Conservation (phyloP, 177 flowering plant genomes). For the Vitis hybrid region DNA sequence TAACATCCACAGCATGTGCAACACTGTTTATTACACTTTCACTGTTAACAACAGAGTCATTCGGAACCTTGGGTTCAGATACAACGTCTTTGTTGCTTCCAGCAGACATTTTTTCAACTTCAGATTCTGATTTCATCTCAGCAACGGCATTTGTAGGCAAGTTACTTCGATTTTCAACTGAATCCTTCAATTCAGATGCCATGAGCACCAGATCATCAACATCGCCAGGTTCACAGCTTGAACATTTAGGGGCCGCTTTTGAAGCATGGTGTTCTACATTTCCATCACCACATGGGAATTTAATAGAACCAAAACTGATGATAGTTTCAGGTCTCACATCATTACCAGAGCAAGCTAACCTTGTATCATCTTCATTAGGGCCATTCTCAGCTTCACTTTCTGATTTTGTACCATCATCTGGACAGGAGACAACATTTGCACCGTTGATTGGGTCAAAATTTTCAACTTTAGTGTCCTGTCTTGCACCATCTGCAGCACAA, state of each 20-base stretch:
- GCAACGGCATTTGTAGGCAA: slow-evolving; percentile 8
- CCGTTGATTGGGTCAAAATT: slow-evolving; percentile 7
- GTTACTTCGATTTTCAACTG: background rate
- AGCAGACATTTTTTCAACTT: slow-evolving; percentile 15
- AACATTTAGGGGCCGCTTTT: slow-evolving; percentile 9
- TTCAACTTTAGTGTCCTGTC: slow-evolving; percentile 7
- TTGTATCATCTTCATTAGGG: slow-evolving; percentile 1
- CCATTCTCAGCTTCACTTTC: slow-evolving; percentile 14
- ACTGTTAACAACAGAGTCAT: slow-evolving; percentile 6
- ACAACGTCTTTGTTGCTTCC: slow-evolving; percentile 7
- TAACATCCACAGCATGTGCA: slow-evolving; percentile 13
- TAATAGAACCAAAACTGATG: background rate
- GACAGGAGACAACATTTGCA: background rate
- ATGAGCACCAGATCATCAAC: background rate
- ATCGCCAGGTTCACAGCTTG: background rate
- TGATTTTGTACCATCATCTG: slow-evolving; percentile 7
- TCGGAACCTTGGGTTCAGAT: slow-evolving; percentile 12
- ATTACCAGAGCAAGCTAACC: slow-evolving; percentile 9
- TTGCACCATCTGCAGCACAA: background rate
- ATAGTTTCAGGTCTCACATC: slow-evolving; percentile 11
- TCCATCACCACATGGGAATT: slow-evolving; percentile 11
- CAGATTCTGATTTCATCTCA: slow-evolving; percentile 30
- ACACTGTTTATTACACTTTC: slow-evolving; percentile 10
- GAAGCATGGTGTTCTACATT: slow-evolving; percentile 16
- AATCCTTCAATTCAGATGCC: background rate